Evolutionary conservation across 495 filamentous ascomycete species (phyloP).

Genomic region (Hypoxylon cercidicola): DNA sequence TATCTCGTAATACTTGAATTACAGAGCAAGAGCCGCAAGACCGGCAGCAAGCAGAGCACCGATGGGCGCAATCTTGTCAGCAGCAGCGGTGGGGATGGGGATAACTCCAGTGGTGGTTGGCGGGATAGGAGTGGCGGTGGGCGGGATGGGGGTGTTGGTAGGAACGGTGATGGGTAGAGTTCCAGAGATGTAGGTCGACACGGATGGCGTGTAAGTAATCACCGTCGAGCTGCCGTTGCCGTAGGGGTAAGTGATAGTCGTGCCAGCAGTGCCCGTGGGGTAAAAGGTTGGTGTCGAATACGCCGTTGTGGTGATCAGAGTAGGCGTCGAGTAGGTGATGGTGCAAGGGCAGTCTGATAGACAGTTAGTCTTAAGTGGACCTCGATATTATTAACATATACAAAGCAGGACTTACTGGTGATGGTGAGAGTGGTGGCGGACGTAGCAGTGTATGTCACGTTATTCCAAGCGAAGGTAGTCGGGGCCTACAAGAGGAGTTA

Average conservation of each 20-base stretch:
- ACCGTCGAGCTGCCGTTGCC: constrained; percentile 28
- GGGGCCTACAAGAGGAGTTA: constrained; percentile 34
- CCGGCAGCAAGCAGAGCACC: constrained; percentile 47
- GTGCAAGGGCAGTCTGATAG: constrained; percentile 54
- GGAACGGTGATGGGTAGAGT: constrained; percentile 34
- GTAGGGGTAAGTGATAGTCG: constrained; percentile 31
- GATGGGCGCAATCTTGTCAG: constrained; percentile 42
- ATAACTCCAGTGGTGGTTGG: constrained; percentile 9
- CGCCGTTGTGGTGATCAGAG: constrained; percentile 29
- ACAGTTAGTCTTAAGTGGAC: constrained; percentile 12
- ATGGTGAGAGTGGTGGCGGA: constrained; percentile 50
- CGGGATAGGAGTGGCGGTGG: constrained; percentile 11
- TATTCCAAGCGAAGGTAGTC: constrained; percentile 42
- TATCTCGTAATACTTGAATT: constrained; percentile 27
- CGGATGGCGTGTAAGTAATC: constrained; percentile 36
- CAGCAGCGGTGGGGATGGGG: constrained; percentile 45
- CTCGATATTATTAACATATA: not conserved
- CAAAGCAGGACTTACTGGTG: constrained; percentile 44
- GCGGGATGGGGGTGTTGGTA: constrained; percentile 34
- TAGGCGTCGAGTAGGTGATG: constrained; percentile 42
- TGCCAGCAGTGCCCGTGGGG: constrained; percentile 26
- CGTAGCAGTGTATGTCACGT: constrained; percentile 49
- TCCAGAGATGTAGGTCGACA: constrained; percentile 34
- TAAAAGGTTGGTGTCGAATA: constrained; percentile 16
- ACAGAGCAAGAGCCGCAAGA: constrained; percentile 47